These are phyloP conservation scores for Quambalaria eucalypti DNA, from an alignment of 1,284 basidiomycete genomes.

Conservation along the genomic window DNA sequence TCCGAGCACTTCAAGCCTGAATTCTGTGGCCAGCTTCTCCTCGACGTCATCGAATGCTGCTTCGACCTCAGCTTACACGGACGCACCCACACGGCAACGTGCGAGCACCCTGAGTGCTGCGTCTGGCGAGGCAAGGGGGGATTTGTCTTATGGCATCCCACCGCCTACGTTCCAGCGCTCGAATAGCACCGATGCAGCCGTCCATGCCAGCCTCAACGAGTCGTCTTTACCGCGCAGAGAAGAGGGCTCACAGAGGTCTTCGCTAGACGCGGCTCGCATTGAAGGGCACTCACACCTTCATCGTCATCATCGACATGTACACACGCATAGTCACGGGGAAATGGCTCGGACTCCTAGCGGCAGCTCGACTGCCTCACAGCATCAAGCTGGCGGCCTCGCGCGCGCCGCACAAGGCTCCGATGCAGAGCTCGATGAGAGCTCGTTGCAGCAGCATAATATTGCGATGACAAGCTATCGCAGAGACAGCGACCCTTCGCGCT, in stretches of 20 bases:
- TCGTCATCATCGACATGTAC: not conserved
- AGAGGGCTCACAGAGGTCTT: not conserved
- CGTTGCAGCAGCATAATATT: too few species aligned
- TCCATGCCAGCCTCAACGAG: not conserved
- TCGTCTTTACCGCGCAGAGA: not conserved
- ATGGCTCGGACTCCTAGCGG: not conserved
- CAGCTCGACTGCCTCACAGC: not conserved
- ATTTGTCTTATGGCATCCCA: not conserved
- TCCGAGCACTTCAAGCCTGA: not conserved
- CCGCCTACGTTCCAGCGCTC: not conserved
- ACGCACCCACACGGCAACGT: not conserved
- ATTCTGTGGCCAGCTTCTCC: not conserved
- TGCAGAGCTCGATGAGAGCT: too few species aligned
- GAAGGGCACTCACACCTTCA: not conserved
- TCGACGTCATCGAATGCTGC: not conserved
- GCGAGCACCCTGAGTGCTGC: not conserved
- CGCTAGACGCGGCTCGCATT: not conserved
- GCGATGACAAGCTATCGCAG: not conserved
- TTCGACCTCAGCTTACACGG: too few species aligned
- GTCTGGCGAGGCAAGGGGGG: not conserved
- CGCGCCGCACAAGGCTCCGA: not conserved
- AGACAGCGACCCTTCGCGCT: not conserved
- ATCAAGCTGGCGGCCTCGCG: not conserved
- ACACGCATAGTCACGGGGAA: not conserved
- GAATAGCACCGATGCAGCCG: not conserved